phyloP scores from a whole-genome alignment of 345 rosid genomes.

The Populus deltoides region DNA sequence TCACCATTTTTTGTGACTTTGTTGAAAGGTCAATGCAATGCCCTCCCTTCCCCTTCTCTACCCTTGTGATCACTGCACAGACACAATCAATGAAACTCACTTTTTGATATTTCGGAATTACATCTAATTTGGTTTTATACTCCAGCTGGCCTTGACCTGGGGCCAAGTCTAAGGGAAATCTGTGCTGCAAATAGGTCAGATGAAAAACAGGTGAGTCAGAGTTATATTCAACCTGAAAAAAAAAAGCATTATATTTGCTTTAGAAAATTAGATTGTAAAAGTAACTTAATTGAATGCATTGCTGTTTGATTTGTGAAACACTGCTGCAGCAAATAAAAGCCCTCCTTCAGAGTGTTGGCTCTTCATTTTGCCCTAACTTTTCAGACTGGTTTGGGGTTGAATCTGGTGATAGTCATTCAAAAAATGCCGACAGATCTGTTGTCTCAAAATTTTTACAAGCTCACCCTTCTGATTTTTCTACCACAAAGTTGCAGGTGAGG shows the following conservation, averaged over 20 bases:
- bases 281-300: background rate
- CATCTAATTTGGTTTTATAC: slow-evolving; percentile 14
- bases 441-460: slow-evolving; percentile 77
- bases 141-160: slow-evolving; percentile 73
- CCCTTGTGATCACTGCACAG: background rate
- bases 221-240: slow-evolving; percentile 11
- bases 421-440: slow-evolving; percentile 81
- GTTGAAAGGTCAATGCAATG: background rate
- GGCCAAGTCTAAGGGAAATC: slow-evolving; percentile 81
- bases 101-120: background rate
- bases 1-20: too few species aligned
- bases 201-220: slow-evolving; percentile 72
- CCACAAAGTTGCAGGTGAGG: slow-evolving; percentile 78
- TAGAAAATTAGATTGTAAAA: background rate
- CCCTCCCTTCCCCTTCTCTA: background rate
- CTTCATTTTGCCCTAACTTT: slow-evolving; percentile 67
- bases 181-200: slow-evolving; percentile 82
- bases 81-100: background rate
- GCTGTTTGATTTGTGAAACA: slow-evolving; percentile 17
- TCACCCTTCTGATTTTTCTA: slow-evolving; percentile 76
- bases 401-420: slow-evolving; percentile 47
- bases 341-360: slow-evolving; percentile 69
- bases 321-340: slow-evolving; percentile 81
- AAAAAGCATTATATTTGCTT: background rate
- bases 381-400: slow-evolving; percentile 79